phyloP scores from a whole-genome alignment of 2,329 filamentous ascomycete genomes.

The Neopestalotiopsis sp. region DNA sequence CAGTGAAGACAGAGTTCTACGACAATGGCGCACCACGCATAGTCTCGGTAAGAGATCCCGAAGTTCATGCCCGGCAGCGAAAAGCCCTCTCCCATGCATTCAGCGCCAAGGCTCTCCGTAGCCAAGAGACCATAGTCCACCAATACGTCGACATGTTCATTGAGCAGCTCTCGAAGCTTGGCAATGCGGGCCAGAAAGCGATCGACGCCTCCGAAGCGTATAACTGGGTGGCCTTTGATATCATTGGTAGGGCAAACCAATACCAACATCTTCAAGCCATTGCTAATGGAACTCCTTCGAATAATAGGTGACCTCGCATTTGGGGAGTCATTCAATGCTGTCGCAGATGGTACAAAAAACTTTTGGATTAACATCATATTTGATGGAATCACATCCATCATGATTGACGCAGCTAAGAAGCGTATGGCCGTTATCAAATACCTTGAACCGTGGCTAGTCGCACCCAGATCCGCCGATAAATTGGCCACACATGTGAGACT shows the following conservation, averaged over 20 bases:
- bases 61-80: slow-evolving; percentile 31
- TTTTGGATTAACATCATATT: slow-evolving; percentile 4
- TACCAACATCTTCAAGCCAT: background rate
- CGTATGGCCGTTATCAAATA: background rate
- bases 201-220: slow-evolving; percentile 30
- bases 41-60: slow-evolving; percentile 25
- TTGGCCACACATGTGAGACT: background rate
- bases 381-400: background rate
- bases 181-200: slow-evolving; percentile 21
- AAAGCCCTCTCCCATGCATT: slow-evolving; percentile 34
- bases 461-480: background rate
- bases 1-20: slow-evolving; percentile 28
- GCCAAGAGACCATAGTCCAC: slow-evolving; percentile 36
- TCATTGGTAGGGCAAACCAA: slow-evolving; percentile 30
- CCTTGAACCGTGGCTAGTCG: background rate
- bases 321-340: slow-evolving; percentile 13
- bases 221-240: slow-evolving; percentile 35
- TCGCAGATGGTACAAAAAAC: background rate
- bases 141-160: slow-evolving; percentile 36
- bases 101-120: slow-evolving; percentile 29
- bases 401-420: background rate
- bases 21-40: slow-evolving; percentile 18
- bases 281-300: background rate
- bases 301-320: slow-evolving; percentile 23
- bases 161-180: slow-evolving; percentile 27